phyloP scores from a whole-genome alignment of 1,284 basidiomycete genomes.

The Cryptococcus jaspeensis region DNA sequence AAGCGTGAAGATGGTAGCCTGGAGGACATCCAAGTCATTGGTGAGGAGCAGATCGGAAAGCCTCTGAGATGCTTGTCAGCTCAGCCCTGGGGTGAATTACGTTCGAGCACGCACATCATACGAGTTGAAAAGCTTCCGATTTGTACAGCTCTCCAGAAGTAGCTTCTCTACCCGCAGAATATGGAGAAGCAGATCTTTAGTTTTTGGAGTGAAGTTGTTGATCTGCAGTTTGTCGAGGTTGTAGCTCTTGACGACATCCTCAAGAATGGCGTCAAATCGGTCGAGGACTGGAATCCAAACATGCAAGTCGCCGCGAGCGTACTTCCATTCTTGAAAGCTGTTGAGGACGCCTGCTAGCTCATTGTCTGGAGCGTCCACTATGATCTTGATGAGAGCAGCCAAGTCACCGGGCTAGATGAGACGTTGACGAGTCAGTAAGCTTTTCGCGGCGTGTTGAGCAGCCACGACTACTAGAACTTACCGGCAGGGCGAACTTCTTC shows the following conservation, averaged over 20 bases:
- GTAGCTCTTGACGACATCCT: conserved; percentile 78
- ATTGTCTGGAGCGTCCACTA: conserved; percentile 27
- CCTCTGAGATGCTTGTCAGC: conserved; percentile 58
- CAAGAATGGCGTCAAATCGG: conserved; percentile 87
- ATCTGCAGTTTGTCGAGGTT: conserved; percentile 61
- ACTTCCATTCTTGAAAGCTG: conserved; percentile 66
- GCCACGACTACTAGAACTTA: conserved; percentile 11
- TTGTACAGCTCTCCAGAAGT: conserved; percentile 95
- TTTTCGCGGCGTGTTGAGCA: neutral
- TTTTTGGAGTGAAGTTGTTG: conserved; percentile 71
- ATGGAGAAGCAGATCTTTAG: conserved; percentile 74
- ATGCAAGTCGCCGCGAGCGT: conserved; percentile 95
- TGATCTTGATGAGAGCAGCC: conserved; percentile 31
- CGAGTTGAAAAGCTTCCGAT: conserved; percentile 92
- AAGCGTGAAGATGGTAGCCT: conserved; percentile 78
- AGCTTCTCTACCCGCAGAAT: conserved; percentile 86
- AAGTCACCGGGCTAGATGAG: conserved; percentile 33
- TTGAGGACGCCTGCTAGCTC: conserved; percentile 28
- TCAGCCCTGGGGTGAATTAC: neutral
- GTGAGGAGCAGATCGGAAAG: conserved; percentile 85
- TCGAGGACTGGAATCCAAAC: conserved; percentile 95
- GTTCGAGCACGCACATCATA: conserved; percentile 74
- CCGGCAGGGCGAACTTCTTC: conserved; percentile 37
- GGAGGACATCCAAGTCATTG: conserved; percentile 83
- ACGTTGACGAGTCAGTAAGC: neutral